phyloP scores from a whole-genome alignment of 768 basidiomycete species.

The Butyriboletus loyo region DNA sequence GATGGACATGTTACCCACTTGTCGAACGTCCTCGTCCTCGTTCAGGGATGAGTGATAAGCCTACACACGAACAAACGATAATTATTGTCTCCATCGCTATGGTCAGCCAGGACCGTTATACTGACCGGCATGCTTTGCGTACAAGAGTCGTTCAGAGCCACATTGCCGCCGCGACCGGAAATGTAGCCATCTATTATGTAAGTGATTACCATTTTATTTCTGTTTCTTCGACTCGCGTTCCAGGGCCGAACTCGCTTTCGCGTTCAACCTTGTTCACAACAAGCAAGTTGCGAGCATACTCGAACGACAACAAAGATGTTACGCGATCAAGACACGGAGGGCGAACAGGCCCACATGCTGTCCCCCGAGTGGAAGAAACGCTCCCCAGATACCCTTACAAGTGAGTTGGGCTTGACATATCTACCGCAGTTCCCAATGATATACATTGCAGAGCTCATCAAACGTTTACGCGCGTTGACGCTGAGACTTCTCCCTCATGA shows the following conservation, averaged over 20 bases:
- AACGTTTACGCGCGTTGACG: slow-evolving; percentile 74
- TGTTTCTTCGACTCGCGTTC: no score
- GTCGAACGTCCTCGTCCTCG: slow-evolving; percentile 74
- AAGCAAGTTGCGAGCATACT: neutral
- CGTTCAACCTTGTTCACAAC: neutral
- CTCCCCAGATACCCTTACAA: slow-evolving; percentile 71
- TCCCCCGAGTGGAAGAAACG: slow-evolving; percentile 50
- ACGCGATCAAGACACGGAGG: slow-evolving; percentile 25
- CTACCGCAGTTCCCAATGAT: no score
- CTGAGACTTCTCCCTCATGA: slow-evolving; percentile 76
- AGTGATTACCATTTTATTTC: no score
- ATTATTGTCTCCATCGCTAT: slow-evolving; percentile 1
- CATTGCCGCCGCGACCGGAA: neutral
- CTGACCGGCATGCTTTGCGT: slow-evolving; percentile 51
- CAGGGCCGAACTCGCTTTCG: neutral
- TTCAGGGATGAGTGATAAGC: slow-evolving; percentile 97
- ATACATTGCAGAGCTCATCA: slow-evolving; percentile 63
- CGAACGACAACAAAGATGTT: slow-evolving; percentile 14
- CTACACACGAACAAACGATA: slow-evolving; percentile 38
- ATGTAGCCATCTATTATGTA: no score
- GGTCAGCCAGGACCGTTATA: slow-evolving; percentile 9
- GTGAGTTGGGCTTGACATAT: slow-evolving; percentile 40
- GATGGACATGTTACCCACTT: slow-evolving; percentile 86
- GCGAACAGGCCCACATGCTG: slow-evolving; percentile 45
- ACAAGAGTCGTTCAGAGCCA: slow-evolving; percentile 27